Percentiles rank a stretch among this genome's conserved stretches.
Conservation (phyloP, 202 grass and related monocot species). For the Panicum virgatum region DNA sequence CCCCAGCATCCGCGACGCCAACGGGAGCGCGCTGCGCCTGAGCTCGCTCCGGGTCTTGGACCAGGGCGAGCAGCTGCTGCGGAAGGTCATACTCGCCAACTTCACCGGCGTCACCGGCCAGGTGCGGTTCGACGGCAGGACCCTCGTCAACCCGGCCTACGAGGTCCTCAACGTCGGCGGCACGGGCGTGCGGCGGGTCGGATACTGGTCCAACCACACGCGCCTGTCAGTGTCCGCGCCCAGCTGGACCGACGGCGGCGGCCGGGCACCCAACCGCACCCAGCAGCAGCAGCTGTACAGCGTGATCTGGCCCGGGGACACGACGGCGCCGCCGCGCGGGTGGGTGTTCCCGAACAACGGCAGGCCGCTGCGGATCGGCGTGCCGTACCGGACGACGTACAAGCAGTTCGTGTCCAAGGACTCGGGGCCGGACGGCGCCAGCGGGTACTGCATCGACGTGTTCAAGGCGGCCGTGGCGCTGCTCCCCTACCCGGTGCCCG, state of each 20-base stretch:
- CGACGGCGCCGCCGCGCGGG: slow-evolving; percentile 53
- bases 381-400: slow-evolving; percentile 65
- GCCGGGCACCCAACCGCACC: not conserved
- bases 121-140: slow-evolving; percentile 32
- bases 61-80: slow-evolving; percentile 51
- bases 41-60: slow-evolving; percentile 54
- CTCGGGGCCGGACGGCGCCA: slow-evolving; percentile 31
- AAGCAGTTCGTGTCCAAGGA: slow-evolving; percentile 62
- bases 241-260: not conserved
- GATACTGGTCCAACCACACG: slow-evolving; percentile 57
- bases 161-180: slow-evolving; percentile 66
- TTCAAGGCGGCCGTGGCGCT: slow-evolving; percentile 61
- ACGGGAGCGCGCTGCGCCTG: slow-evolving; percentile 47
- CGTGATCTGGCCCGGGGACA: slow-evolving; percentile 67
- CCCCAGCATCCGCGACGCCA: slow-evolving; percentile 27
- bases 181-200: slow-evolving; percentile 50
- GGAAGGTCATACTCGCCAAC: slow-evolving; percentile 43
- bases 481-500: slow-evolving; percentile 63
- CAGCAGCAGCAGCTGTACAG: slow-evolving; percentile 31
- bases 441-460: slow-evolving; percentile 82
- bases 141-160: slow-evolving; percentile 36
- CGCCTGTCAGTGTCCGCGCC: slow-evolving; percentile 45
- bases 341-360: slow-evolving; percentile 69
- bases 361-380: slow-evolving; percentile 55
- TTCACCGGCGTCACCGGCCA: slow-evolving; percentile 65